These are phyloP conservation scores for Avena insularis DNA, from an alignment of 176 grass and related monocot species.

Conservation along the genomic window DNA sequence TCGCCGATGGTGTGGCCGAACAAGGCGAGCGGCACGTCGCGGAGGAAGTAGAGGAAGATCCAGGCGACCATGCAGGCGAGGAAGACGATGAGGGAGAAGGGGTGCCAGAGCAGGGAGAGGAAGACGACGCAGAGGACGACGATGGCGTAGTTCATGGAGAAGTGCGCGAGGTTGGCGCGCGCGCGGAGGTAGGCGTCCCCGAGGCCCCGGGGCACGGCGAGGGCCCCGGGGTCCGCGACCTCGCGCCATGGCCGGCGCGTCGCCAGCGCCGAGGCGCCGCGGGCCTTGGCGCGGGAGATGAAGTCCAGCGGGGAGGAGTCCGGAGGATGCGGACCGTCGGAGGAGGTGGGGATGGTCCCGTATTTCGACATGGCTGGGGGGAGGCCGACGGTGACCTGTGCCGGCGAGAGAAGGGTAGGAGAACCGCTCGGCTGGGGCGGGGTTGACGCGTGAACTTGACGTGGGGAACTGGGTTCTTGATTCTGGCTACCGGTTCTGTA, in stretches of 20 bases:
- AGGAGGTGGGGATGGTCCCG: conserved; percentile 81
- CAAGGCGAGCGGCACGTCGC: conserved; percentile 52
- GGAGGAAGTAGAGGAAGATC: conserved; percentile 93
- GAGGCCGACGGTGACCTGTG: conserved; percentile 14
- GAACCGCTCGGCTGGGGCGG: background rate
- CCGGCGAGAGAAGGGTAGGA: background rate
- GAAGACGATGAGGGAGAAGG: conserved; percentile 90
- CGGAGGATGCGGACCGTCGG: background rate
- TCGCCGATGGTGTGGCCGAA: conserved; percentile 59
- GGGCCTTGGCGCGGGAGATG: conserved; percentile 93
- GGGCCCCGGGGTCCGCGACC: conserved; percentile 47
- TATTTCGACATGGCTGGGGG: conserved; percentile 75
- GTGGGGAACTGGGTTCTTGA: background rate
- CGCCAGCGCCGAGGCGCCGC: conserved; percentile 59
- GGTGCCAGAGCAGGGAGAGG: conserved; percentile 77
- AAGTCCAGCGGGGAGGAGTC: conserved; percentile 68
- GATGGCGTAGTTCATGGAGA: conserved; percentile 86
- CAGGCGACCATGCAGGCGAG: conserved; percentile 69
- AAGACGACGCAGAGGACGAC: conserved; percentile 68
- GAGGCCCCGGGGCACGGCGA: conserved; percentile 60
- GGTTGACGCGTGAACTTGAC: background rate
- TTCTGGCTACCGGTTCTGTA: background rate
- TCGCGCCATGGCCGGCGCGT: conserved; percentile 74
- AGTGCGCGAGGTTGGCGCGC: conserved; percentile 71
- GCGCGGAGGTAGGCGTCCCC: conserved; percentile 57